A percentile compares a stretch with the other conserved stretches of the same genome.
These are phyloP conservation scores for Amphicarpaea edgeworthii DNA, from an alignment of 306 rosid species.

Conservation along the genomic window DNA sequence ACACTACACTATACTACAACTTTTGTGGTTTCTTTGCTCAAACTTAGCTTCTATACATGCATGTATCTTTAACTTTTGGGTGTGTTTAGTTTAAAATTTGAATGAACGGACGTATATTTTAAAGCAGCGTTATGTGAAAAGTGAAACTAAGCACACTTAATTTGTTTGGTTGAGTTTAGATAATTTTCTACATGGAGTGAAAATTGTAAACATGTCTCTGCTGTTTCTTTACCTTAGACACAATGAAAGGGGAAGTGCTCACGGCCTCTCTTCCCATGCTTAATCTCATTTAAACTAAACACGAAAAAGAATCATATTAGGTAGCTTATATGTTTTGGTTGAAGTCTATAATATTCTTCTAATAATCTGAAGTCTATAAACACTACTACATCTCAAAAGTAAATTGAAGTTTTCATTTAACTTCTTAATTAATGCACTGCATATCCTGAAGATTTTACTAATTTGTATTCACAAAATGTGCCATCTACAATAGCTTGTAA, in stretches of 20 bases:
- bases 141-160: too few relatives aligned
- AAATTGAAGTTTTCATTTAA: background rate
- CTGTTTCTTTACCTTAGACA: background rate
- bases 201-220: background rate
- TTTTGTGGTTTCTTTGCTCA: background rate
- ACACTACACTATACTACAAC: background rate
- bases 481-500: background rate
- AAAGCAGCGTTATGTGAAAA: too few relatives aligned
- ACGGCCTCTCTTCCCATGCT: slow-evolving; percentile 1
- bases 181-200: background rate
- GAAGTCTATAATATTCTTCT: background rate
- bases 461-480: background rate
- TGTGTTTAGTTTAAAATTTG: too few relatives aligned
- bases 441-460: background rate
- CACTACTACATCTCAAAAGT: background rate
- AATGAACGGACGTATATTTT: too few relatives aligned
- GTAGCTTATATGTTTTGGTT: background rate
- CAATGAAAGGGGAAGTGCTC: background rate
- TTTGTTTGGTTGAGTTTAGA: background rate
- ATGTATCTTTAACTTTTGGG: background rate
- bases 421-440: slow-evolving; percentile 6
- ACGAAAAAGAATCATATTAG: background rate
- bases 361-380: background rate
- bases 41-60: background rate
- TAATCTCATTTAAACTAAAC: background rate